These are phyloP conservation scores for Ogataea saltuana DNA, from an alignment of 805 yeast species.

Conservation along the genomic window DNA sequence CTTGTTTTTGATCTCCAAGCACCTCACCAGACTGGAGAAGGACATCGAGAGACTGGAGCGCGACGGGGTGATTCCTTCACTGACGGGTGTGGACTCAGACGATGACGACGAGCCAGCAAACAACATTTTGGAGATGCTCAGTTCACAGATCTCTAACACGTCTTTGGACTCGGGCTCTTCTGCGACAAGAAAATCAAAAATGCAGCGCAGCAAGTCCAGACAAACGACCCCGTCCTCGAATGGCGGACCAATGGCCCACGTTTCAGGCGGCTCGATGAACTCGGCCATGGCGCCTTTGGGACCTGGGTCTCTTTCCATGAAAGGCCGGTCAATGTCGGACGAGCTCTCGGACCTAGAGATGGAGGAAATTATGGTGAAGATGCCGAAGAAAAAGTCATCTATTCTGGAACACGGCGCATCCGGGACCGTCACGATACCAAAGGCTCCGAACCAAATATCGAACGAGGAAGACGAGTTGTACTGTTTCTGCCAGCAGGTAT, in stretches of 20 bases:
- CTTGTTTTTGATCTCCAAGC: constrained; percentile 72
- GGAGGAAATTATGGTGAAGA: constrained; percentile 19
- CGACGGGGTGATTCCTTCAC: constrained; percentile 74
- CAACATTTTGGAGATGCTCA: constrained; percentile 18
- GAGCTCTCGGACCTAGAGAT: constrained; percentile 24
- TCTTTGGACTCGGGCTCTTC: constrained; percentile 21
- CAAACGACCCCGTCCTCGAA: constrained; percentile 21
- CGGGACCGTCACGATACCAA: constrained; percentile 30
- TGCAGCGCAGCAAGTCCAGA: constrained; percentile 19
- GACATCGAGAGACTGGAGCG: constrained; percentile 74
- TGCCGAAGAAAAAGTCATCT: constrained; percentile 19
- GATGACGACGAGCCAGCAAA: constrained; percentile 16
- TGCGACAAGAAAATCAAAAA: constrained; percentile 16
- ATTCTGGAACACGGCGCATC: constrained; percentile 30
- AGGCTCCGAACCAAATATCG: constrained; percentile 31
- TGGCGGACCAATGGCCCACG: constrained; percentile 2
- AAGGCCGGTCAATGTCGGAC: constrained; percentile 22
- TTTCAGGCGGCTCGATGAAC: constrained; percentile 5
- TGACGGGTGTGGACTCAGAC: constrained; percentile 34
- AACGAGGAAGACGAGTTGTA: constrained; percentile 71
- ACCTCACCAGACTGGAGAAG: constrained; percentile 67
- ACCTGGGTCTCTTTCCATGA: constrained; percentile 11
- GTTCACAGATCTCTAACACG: constrained; percentile 24
- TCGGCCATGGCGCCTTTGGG: constrained; percentile 6
- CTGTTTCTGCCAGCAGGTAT: constrained; percentile 91